These are phyloP conservation scores for Microbotryum scabiosae DNA, from an alignment of 1,284 basidiomycete species.

Conservation along the genomic window DNA sequence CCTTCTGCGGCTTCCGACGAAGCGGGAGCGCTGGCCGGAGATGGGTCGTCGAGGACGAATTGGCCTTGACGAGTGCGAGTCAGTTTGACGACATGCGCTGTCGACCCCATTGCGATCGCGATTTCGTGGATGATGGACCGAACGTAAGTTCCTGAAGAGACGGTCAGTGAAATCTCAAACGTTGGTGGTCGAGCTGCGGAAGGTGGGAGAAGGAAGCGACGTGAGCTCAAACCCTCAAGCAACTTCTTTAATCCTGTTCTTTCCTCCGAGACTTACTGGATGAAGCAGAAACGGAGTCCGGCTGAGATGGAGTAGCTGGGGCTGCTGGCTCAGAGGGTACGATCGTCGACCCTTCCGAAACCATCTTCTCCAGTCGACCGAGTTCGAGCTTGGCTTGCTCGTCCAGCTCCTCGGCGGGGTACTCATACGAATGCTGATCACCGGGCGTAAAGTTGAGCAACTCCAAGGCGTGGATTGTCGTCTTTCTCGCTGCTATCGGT, in stretches of 20 bases:
- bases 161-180: conserved; percentile 83
- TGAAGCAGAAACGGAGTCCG: too few relatives aligned
- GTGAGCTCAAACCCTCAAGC: too few relatives aligned
- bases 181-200: conserved; percentile 50
- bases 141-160: conserved; percentile 94
- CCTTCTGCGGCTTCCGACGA: background rate
- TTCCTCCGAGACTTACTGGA: too few relatives aligned
- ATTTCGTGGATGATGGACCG: conserved; percentile 84
- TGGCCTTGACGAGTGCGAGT: conserved; percentile 75
- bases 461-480: conserved; percentile 70
- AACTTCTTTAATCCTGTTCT: too few relatives aligned
- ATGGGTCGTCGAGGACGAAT: conserved; percentile 50
- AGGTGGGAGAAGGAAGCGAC: background rate
- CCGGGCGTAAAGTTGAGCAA: conserved; percentile 43
- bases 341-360: conserved; percentile 36
- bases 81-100: conserved; percentile 82
- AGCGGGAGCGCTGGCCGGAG: background rate
- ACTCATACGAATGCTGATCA: conserved; percentile 30
- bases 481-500: conserved; percentile 79
- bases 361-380: conserved; percentile 49
- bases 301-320: too few relatives aligned
- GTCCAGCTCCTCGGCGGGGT: conserved; percentile 16
- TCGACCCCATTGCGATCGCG: conserved; percentile 67
- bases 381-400: conserved; percentile 45
- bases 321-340: conserved; percentile 42